Evolutionary conservation across 495 filamentous ascomycete genomes (phyloP).

Genomic region (Penicillium angulare): DNA sequence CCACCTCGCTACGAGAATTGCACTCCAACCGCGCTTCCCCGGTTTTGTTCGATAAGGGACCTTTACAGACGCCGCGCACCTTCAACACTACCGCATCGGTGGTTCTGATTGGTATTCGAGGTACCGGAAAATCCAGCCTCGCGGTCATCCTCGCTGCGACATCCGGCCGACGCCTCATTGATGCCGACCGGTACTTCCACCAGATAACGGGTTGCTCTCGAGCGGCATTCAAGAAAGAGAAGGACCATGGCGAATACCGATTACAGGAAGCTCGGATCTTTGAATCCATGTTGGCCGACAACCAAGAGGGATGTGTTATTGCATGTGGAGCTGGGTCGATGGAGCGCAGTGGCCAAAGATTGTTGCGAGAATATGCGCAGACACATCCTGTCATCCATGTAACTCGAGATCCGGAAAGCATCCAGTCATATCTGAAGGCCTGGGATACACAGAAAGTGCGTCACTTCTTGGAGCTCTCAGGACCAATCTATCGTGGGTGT

Average conservation of each 20-base stretch:
- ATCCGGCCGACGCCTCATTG: slow-evolving; percentile 66
- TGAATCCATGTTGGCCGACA: slow-evolving; percentile 58
- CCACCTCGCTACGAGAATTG: slow-evolving; percentile 27
- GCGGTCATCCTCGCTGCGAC: slow-evolving; percentile 75
- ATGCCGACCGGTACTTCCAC: slow-evolving; percentile 69
- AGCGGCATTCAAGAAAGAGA: slow-evolving; percentile 57
- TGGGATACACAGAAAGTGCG: slow-evolving; percentile 53
- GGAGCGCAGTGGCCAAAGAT: slow-evolving; percentile 39
- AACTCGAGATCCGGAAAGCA: slow-evolving; percentile 62
- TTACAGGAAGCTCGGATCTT: slow-evolving; percentile 61
- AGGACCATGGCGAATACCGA: slow-evolving; percentile 60
- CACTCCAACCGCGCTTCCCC: slow-evolving; percentile 36
- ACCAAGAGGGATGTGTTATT: slow-evolving; percentile 67
- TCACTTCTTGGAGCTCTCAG: slow-evolving; percentile 53
- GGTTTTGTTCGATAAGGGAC: slow-evolving; percentile 26
- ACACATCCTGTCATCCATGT: slow-evolving; percentile 72
- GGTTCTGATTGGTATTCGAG: slow-evolving; percentile 71
- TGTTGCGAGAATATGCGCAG: slow-evolving; percentile 46
- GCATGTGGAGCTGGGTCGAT: slow-evolving; percentile 61
- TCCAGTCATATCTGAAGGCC: slow-evolving; percentile 59
- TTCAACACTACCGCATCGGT: slow-evolving; percentile 67
- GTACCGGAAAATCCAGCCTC: slow-evolving; percentile 73
- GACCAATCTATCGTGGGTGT: slow-evolving; percentile 55
- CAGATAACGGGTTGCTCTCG: slow-evolving; percentile 62
- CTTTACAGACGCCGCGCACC: slow-evolving; percentile 27